Base-by-base conservation (phyloP, 345 rosid genomes). In the Raphanus sativus region DNA sequence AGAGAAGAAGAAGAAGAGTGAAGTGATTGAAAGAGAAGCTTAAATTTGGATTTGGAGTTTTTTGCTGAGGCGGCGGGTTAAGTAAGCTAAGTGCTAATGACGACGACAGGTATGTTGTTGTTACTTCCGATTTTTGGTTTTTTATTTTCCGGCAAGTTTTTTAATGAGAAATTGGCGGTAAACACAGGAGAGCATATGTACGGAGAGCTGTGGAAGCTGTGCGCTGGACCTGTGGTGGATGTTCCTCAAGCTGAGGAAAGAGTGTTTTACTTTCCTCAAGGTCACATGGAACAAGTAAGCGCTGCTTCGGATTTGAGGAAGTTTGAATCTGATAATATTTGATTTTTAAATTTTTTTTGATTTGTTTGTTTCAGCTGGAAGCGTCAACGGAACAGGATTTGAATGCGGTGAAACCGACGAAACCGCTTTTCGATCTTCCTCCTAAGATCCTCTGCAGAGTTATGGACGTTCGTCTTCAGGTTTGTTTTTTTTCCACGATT, bases 241-340 rank as follows among this genome's bases (percentile, higher is more conserved):
- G 84, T 92, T 45, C 98, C 98, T 12, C 83, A 76, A 75, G 24
- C 45, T 56, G 81, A 70, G 25, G 90, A 90, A 73, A 83, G 85
- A 61, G 97, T 94, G n/a, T 90, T 74, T 82, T 94, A 94, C 71
- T 89, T 94, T 72, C 97, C 98, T 34, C 98, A 94, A 80, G 98
- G 97, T 9, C 97, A 94, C 84, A 90, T 94, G 93, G 97, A 94
- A 62, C 98, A 94, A 81, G 98, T 82, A 73, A 32, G 34, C n/a
- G n/a, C 30, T 28, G 32, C 32, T 32, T 5, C 6, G 1, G 34
- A 32, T 32, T 32, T 32, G 6, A 32, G 5, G 5, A 32, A 32
- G 7, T 5, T 32, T 32, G 6, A 0, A 32, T 32, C 34, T 32
- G 34, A 32, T 28, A 32, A 32, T 32, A 32, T 32, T 5, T 82